phyloP scores from a whole-genome alignment of 352 stramenopile genomes.

The Pythium volutum region DNA sequence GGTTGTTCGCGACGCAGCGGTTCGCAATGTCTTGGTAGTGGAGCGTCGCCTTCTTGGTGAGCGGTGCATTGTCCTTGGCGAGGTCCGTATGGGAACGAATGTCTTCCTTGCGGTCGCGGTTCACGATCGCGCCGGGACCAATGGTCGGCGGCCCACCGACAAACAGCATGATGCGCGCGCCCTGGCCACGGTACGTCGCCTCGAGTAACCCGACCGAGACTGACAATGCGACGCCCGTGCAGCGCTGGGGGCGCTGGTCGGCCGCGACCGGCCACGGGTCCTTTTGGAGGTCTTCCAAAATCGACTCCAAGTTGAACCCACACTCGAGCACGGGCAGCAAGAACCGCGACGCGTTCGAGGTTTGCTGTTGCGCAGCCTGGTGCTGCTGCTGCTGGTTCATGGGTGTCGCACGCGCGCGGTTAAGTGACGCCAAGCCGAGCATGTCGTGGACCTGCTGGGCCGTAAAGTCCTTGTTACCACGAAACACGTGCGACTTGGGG shows the following conservation, averaged over 20 bases:
- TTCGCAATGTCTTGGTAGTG: conserved; percentile 96
- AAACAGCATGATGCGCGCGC: conserved; percentile 98
- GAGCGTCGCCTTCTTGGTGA: conserved; percentile 93
- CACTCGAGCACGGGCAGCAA: conserved; percentile 96
- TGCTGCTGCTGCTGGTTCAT: conserved; percentile 45
- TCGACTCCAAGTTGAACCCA: conserved; percentile 95
- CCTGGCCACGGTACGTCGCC: conserved; percentile 93
- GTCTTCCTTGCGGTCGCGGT: conserved; percentile 94
- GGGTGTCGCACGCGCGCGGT: conserved; percentile 41
- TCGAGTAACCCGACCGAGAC: conserved; percentile 97
- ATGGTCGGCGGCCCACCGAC: conserved; percentile 96
- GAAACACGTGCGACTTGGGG: conserved; percentile 98
- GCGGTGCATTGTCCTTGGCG: conserved; percentile 92
- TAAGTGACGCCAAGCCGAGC: conserved; percentile 85
- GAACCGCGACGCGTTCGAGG: conserved; percentile 92
- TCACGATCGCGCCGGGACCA: conserved; percentile 95
- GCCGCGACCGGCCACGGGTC: conserved; percentile 97
- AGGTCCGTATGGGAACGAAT: conserved; percentile 97
- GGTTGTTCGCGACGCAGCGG: conserved; percentile 88
- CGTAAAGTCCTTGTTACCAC: conserved; percentile 98
- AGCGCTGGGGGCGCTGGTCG: conserved; percentile 95
- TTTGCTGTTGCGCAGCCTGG: conserved; percentile 63
- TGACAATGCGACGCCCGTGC: conserved; percentile 95
- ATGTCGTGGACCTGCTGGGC: conserved; percentile 95
- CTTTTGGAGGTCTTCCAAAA: conserved; percentile 97